These are phyloP conservation scores for Ceratocystis huliohia DNA, from an alignment of 2,329 filamentous ascomycete genomes.

Conservation along the genomic window DNA sequence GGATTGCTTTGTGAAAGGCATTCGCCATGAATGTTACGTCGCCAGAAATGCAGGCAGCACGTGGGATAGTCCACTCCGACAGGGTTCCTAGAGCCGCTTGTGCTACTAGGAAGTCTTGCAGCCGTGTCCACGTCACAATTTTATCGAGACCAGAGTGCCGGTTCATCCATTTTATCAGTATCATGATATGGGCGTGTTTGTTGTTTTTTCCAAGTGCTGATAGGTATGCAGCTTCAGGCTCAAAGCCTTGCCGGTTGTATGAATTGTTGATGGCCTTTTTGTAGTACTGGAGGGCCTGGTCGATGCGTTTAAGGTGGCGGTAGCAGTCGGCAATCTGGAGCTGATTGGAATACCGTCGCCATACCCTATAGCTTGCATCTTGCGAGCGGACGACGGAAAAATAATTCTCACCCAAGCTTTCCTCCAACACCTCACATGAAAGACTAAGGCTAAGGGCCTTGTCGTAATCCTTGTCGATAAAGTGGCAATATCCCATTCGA, in stretches of 20 bases:
- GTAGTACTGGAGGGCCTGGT: conserved; percentile 29
- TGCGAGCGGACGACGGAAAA: conserved; percentile 9
- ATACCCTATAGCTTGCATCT: conserved; percentile 27
- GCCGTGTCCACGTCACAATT: conserved; percentile 20
- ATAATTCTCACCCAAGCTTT: conserved; percentile 23
- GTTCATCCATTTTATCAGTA: conserved; percentile 28
- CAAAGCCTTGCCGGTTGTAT: conserved; percentile 28
- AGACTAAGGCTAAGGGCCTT: conserved; percentile 30
- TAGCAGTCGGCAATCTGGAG: conserved; percentile 31
- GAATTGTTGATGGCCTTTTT: conserved; percentile 28
- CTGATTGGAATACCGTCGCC: conserved; percentile 33
- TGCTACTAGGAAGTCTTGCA: conserved; percentile 30
- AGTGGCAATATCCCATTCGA: conserved; percentile 33
- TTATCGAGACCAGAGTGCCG: conserved; percentile 22
- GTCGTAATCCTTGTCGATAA: conserved; percentile 28
- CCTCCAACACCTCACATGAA: conserved; percentile 28
- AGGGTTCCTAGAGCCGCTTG: conserved; percentile 28
- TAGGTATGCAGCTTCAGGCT: conserved; percentile 30
- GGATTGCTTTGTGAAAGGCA: conserved; percentile 27
- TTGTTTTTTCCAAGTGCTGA: conserved; percentile 30
- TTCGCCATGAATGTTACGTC: conserved; percentile 27
- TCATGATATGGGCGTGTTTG: conserved; percentile 29
- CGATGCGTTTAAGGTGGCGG: conserved; percentile 27
- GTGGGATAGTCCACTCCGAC: conserved; percentile 31
- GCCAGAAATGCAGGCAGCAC: conserved; percentile 30